Conservation (phyloP, 2,329 filamentous ascomycete species). For the Fusarium sp. region DNA sequence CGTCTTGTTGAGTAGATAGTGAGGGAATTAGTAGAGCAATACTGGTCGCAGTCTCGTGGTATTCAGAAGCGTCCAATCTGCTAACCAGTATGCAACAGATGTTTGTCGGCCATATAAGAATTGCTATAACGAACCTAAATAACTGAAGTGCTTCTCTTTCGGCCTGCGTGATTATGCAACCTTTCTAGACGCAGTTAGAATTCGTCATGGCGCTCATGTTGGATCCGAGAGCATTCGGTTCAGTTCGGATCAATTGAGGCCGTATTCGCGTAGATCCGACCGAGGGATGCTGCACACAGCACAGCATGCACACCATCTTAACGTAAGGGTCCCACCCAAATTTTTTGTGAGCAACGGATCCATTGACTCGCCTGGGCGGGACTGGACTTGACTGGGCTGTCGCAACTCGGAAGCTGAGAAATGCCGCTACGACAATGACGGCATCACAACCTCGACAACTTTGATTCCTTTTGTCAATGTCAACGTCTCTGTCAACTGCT, state of each 20-base stretch:
- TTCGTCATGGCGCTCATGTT: slow-evolving; percentile 9
- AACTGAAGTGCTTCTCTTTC: background rate
- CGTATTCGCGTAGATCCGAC: slow-evolving; percentile 36
- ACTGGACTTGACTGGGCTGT: slow-evolving; percentile 6
- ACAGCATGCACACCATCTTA: background rate
- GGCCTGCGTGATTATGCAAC: background rate
- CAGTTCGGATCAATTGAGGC: slow-evolving; percentile 32
- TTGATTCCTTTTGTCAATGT: slow-evolving; percentile 29
- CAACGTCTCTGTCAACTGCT: slow-evolving; percentile 23
- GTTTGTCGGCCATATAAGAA: background rate
- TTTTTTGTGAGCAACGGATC: slow-evolving; percentile 29
- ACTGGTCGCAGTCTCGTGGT: background rate
- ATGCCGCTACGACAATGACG: slow-evolving; percentile 50
- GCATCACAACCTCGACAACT: slow-evolving; percentile 44
- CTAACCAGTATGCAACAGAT: background rate
- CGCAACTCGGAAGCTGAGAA: slow-evolving; percentile 46
- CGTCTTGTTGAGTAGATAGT: background rate
- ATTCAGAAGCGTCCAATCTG: background rate
- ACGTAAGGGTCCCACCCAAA: slow-evolving; percentile 37
- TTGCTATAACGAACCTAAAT: background rate
- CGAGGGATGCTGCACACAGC: slow-evolving; percentile 18
- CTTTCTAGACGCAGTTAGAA: background rate
- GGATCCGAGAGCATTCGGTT: slow-evolving; percentile 24
- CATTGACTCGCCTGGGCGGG: background rate
- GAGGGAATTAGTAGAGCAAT: background rate